Evolutionary conservation across 1,139 yeast genomes (phyloP), one percentile per base, ranked within the genome.

Genomic region (Kluyveromyces sp.): DNA sequence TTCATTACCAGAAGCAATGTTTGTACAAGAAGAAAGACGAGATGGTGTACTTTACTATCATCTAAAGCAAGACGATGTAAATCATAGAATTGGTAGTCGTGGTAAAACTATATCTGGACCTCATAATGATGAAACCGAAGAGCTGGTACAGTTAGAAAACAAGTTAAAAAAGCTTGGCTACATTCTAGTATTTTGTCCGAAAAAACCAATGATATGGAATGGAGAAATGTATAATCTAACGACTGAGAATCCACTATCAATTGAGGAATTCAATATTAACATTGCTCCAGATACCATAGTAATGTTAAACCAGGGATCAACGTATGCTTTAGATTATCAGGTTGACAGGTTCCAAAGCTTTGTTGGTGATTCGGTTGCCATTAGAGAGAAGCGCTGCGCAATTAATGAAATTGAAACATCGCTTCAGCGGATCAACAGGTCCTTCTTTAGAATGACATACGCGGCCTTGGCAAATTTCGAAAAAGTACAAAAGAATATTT

Each of bases 141-240:
- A 63, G 37, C 35, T 61, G 15, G 41, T 52, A 31, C 57, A 54
- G 35, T 45, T 61, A 10, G 66, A 61, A 43, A 36, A 47, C 25
- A 58, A 56, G 47, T 46, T 63, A 36, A 61, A 61, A 46, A 55
- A 63, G 25, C 64, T 69, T 46, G 81, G 87, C 0, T 88, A 88
- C 55, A 75, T 89, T 15, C 59, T 90, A 34, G 83, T 90, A 0
- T 68, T 89, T 26, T 81, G 87, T 57, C 92, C 96, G 2, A 77
- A 83, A 10, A 87, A 86, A 57, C 95, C 97, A 0, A 76, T 90
- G 61, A 79, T 86, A 30, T 90, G 97, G 97, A 92, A 86, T 53
- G 97, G 97, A 2, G 74, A 77, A 27, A 81, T 84, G 51, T 76
- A 83, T 34, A 77, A 79, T 44, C 63, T 86, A 2, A 52, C 63